Percentiles rank a stretch among this genome's conserved stretches.
These are phyloP conservation scores for Ceraceosorus guamensis DNA, from an alignment of 1,284 basidiomycete genomes.

Conservation along the genomic window DNA sequence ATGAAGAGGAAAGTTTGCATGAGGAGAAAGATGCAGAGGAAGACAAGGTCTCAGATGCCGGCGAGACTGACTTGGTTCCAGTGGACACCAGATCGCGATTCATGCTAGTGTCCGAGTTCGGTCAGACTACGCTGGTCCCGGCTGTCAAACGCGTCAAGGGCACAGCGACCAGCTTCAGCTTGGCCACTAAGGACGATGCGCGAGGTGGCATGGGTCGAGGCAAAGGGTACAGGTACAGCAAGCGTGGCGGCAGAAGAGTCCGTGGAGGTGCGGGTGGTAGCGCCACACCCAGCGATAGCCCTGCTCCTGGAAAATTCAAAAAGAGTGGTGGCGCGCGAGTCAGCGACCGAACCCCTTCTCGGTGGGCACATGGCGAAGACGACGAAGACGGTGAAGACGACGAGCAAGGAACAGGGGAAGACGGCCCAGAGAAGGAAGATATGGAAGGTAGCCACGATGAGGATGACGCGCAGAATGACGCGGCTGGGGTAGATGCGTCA, in stretches of 20 bases:
- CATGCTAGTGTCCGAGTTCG: constrained; percentile 1
- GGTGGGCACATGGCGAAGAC: too few species aligned
- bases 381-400: constrained; percentile 4
- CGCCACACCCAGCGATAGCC: neutral
- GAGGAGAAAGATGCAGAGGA: neutral
- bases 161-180: neutral
- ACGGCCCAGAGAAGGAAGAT: too few species aligned
- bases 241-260: too few species aligned
- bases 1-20: neutral
- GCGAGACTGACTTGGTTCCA: neutral
- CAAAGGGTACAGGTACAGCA: neutral
- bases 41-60: neutral
- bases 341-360: too few species aligned
- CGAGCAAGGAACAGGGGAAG: constrained; percentile 1
- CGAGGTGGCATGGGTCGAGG: neutral
- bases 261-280: neutral
- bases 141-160: constrained; percentile 2
- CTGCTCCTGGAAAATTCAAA: neutral
- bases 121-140: constrained; percentile 6
- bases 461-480: neutral
- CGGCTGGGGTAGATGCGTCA: neutral
- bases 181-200: neutral
- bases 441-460: too few species aligned
- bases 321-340: too few species aligned
- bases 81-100: neutral